These are phyloP conservation scores for Galeopsis tetrahit DNA, from an alignment of 257 asterid species.

Conservation along the genomic window DNA sequence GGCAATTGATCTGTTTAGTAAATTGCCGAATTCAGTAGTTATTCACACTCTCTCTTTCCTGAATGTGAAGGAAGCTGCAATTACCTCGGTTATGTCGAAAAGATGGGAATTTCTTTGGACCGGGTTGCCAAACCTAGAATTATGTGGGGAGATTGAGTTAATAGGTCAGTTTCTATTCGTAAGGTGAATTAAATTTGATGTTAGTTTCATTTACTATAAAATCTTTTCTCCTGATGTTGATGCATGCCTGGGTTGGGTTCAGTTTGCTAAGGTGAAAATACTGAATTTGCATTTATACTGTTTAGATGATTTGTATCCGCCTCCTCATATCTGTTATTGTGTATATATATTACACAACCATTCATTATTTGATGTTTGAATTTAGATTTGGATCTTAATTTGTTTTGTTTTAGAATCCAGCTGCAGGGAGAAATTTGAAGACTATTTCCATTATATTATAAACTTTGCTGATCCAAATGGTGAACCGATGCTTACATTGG, in stretches of 20 bases:
- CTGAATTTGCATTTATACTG: background rate
- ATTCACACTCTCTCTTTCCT: too few species aligned
- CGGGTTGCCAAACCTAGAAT: too few species aligned
- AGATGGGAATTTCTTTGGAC: too few species aligned
- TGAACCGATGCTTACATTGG: too few species aligned
- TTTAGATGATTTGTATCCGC: background rate
- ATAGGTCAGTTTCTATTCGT: too few species aligned
- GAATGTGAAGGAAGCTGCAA: too few species aligned
- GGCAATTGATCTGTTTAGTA: too few species aligned
- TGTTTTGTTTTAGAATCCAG: background rate
- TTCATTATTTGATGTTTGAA: background rate
- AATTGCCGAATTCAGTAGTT: too few species aligned
- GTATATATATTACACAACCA: background rate
- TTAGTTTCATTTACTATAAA: background rate
- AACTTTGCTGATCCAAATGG: too few species aligned
- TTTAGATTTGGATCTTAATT: background rate
- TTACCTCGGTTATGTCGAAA: too few species aligned
- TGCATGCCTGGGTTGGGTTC: constrained; percentile 24
- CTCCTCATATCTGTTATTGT: constrained; percentile 20
- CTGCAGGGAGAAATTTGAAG: background rate
- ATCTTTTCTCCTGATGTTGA: background rate
- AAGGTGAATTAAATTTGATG: background rate
- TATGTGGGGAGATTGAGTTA: too few species aligned
- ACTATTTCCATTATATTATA: too few species aligned
- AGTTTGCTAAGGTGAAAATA: constrained; percentile 25